Conservation (phyloP, 768 basidiomycete genomes). For the Krasilnikovozyma curviuscula region DNA sequence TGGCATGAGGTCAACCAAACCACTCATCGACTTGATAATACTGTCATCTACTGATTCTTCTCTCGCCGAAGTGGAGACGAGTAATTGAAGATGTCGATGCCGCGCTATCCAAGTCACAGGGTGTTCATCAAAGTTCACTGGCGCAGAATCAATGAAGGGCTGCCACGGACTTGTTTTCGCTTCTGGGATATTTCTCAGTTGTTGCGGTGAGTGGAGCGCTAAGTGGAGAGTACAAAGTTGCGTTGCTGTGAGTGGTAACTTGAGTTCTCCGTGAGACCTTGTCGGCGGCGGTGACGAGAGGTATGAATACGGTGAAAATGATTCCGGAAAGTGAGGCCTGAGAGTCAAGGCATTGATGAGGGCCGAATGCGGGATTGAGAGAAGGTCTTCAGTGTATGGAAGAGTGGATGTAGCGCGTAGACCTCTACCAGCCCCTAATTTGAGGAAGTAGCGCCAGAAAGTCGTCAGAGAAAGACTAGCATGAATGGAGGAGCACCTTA, state of each 20-base stretch:
- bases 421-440: constrained; percentile 6
- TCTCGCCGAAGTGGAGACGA: constrained; percentile 10
- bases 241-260: constrained; percentile 34
- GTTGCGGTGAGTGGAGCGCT: constrained; percentile 40
- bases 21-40: constrained; percentile 12
- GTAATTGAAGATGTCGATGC: constrained; percentile 66
- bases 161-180: constrained; percentile 31
- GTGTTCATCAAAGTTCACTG: constrained; percentile 48
- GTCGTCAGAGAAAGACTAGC: neutral
- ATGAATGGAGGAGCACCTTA: neutral
- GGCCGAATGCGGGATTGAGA: constrained; percentile 49
- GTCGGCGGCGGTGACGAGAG: neutral
- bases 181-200: constrained; percentile 10
- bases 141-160: constrained; percentile 54
- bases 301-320: constrained; percentile 14
- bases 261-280: neutral
- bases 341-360: constrained; percentile 60
- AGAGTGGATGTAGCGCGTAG: neutral
- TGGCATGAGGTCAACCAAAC: constrained; percentile 27
- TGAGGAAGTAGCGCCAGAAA: neutral
- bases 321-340: constrained; percentile 35
- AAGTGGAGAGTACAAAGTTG: constrained; percentile 71
- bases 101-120: too few relatives aligned
- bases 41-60: constrained; percentile 25
- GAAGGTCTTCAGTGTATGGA: constrained; percentile 26